Evolutionary conservation across 257 asterid genomes (phyloP), one percentile per base, ranked within the genome.

Genomic region (Ehretia macrophylla): DNA sequence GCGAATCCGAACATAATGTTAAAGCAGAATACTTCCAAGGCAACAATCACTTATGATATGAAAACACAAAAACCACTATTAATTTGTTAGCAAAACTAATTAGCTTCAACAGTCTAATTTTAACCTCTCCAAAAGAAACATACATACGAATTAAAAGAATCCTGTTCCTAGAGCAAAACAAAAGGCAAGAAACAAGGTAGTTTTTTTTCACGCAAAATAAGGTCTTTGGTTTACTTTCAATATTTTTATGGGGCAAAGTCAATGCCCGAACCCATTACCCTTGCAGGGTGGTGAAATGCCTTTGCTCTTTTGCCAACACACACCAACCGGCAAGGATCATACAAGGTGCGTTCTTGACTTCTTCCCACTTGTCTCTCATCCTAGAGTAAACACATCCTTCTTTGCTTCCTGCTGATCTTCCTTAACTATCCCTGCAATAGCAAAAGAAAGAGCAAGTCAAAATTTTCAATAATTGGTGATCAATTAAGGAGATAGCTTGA

Each of bases 271-370:
- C 87, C 94, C 55, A 59, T 50, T 49, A 73, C 75, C 82, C 83
- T 84, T 65, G 78, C 83, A 46, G 64, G 50, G 59, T 66, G 79
- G 74, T 75, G 79, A 73, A 71, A 56, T 65, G 73, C 59, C 45
- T 50, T n/a, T 39, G 27, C 51, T 21, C 18, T 13, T 52, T 9
- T 9, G 6, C 20, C 32, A 49, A 58, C 54, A n/a, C 54, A 61
- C 79, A 71, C 75, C 79, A 63, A 19, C 51, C 59, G 14, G 79
- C 70, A 71, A 76, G 81, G 80, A 60, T 56, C 71, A 75, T 57
- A 69, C 20, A 62, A 82, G 95, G 93, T 84, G 83, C 95, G 95
- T 79, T 86, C 93, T 86, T 74, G 95, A 86, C 95, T 84, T 72
- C 83, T 72, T 63, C 78, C 77, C 77, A 39, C 59, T 45, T 58